Base-by-base conservation (phyloP, 129 eudicot genomes). In the Artemisia annua region DNA sequence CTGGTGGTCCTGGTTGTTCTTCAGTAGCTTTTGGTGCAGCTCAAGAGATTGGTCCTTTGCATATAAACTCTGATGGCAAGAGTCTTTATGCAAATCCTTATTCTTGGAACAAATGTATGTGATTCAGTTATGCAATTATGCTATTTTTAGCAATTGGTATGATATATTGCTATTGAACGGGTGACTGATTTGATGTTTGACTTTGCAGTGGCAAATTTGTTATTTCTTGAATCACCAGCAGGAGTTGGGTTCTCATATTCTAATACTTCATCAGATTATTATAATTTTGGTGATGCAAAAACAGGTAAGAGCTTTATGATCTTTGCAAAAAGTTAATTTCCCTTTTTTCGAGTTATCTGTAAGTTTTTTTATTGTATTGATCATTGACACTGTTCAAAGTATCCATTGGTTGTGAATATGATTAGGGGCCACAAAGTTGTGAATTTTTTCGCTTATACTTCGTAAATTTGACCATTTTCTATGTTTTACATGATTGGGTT, bases 1-100 rank as follows among this genome's bases (percentile, higher is more conserved):
- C 91, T 91, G 99, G 99, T 49, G 99, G 99, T n/a, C 99, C 99
- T 51, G 99, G 99, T 76, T 95, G 97, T 78, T 95, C 97, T 63
- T 95, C 99, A 63, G 92, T 95, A 43, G 99, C 97, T 75, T 95
- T 85, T 85, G 99, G 99, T 52, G 99, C 97, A 79, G 87, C 99
- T 71, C 97, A 95, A 89, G 99, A 95, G 63, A 80, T 95, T 57
- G 99, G 99, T 17, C 99, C 99, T 61, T 84, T 95, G 54, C 96
- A 85, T 65, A 87, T 95, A 57, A 83, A 77, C 59, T 70, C 96
- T 43, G 97, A 95, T 80, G 99, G 99, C 70, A 90, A 80, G 70
- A 83, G 85, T 4, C 96, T 95, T 54, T 88, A 71, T 80, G 26
- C 58, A 69, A 95, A 95, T 74, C 84, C 97, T 67, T 95, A 95